These are phyloP conservation scores for Fusarium sacchari DNA, from an alignment of 2,329 filamentous ascomycete species.

Conservation along the genomic window DNA sequence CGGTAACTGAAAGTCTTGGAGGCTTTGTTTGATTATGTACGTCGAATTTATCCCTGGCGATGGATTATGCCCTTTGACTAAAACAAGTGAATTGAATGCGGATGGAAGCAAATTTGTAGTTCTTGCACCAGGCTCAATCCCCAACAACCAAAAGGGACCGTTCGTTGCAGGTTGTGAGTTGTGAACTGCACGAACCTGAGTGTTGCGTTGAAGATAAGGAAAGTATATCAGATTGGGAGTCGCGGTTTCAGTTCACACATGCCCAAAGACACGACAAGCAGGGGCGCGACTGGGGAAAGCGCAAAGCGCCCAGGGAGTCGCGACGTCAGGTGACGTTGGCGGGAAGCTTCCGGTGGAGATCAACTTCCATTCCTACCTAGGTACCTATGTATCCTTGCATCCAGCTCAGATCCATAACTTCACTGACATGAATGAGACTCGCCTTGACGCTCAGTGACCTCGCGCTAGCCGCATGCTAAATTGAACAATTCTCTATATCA, in stretches of 20 bases:
- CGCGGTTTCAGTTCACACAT: conserved; percentile 4
- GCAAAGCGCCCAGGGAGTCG: conserved; percentile 36
- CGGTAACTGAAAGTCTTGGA: conserved; percentile 13
- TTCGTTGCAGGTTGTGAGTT: background rate
- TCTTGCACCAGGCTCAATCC: background rate
- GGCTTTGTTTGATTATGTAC: conserved; percentile 26
- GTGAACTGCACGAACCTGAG: background rate
- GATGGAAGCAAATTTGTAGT: background rate
- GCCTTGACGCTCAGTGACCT: background rate
- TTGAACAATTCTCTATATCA: background rate
- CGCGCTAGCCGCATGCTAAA: background rate
- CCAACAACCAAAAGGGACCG: background rate
- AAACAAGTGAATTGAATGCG: conserved; percentile 6
- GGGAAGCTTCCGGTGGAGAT: background rate
- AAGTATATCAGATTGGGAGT: conserved; percentile 7
- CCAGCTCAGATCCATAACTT: background rate
- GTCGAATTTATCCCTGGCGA: conserved; percentile 2
- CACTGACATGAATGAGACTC: conserved; percentile 14
- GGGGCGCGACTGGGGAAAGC: conserved; percentile 19
- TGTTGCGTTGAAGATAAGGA: conserved; percentile 9
- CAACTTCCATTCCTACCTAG: background rate
- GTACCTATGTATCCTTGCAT: background rate
- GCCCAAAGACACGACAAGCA: background rate
- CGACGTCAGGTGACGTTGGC: conserved; percentile 44
- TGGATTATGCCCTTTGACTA: conserved; percentile 15